Evolutionary conservation across 768 basidiomycete genomes (phyloP), one percentile per base, ranked within the genome.

Genomic region (Boletus tomentosulus): DNA sequence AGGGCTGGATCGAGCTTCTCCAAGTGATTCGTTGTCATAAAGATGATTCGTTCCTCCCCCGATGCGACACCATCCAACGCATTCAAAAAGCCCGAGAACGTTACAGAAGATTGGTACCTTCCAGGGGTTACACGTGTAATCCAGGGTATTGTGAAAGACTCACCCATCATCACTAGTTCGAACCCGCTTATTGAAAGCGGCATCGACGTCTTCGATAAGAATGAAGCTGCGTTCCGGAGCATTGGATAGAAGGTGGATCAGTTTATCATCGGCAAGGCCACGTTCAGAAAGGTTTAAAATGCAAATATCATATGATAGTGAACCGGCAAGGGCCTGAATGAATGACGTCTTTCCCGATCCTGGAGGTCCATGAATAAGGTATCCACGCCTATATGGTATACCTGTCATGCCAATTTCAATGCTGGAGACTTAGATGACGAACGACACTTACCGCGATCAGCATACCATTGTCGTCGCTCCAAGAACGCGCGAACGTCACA

Each of bases 291-390:
- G 82, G 69, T 98, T 98, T 34, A 99, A 76, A 33, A 99, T 73
- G 66, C 94, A 98, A 50, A 99, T 97, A 70, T 98, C 95, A 74
- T 98, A 98, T 31, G 85, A 85, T 31, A 98, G 73, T 11, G 86
- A 82, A 7, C 95, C 97, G 10, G 97, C 97, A 30, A 98, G 78
- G 12, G 97, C 94, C 73, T 98, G 96, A 61, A 98, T 98, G 74
- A 92, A 99, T 6, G 97, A 99, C 1, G 96, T 95, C 67, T 99
- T 99, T 46, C 97, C 97, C 1, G 94, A 97, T 15, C 97, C 97
- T 7, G 97, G 97, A 22, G 97, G 97, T 11, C 97, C 97, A 63
- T 98, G 83, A 15, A 99, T 73, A 10, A 99, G 81, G 70, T 98
- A 98, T 37, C 97, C 97, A 57, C 97, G 81, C 24, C 97, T 85